phyloP scores from a whole-genome alignment of 805 yeast species.

The Ogataea thermomethanolica region DNA sequence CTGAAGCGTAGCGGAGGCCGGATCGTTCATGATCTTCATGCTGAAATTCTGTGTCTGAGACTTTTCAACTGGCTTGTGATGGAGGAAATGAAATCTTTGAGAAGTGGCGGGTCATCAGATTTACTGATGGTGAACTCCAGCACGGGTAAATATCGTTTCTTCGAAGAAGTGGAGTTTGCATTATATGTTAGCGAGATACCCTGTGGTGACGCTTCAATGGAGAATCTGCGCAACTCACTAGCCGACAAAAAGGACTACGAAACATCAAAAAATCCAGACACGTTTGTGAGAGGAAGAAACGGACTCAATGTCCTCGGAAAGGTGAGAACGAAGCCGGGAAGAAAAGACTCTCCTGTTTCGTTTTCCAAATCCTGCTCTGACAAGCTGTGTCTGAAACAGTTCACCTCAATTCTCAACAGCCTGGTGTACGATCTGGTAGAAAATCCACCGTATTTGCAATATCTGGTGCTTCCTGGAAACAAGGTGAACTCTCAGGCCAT shows the following conservation, averaged over 20 bases:
- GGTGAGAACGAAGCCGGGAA: conserved; percentile 91
- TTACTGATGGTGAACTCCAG: conserved; percentile 15
- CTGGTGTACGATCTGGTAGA: conserved; percentile 36
- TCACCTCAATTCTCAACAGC: conserved; percentile 49
- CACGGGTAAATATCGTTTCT: conserved; percentile 20
- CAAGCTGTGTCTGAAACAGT: conserved; percentile 66
- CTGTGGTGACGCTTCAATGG: conserved; percentile 87
- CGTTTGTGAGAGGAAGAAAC: conserved; percentile 57
- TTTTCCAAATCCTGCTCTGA: conserved; percentile 88
- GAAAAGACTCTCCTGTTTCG: conserved; percentile 70
- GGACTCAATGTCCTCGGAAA: conserved; percentile 53
- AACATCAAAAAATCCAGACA: conserved; percentile 8
- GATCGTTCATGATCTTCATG: conserved; percentile 84
- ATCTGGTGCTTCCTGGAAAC: conserved; percentile 45
- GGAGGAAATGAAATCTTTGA: conserved; percentile 38
- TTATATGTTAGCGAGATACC: conserved; percentile 74
- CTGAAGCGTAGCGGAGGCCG: conserved; percentile 45
- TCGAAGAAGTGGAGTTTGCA: conserved; percentile 39
- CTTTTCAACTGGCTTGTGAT: conserved; percentile 62
- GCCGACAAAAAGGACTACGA: conserved; percentile 19
- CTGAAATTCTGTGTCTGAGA: conserved; percentile 75
- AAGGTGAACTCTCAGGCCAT: conserved; percentile 31
- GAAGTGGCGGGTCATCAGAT: conserved; percentile 10
- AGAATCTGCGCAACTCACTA: conserved; percentile 29
- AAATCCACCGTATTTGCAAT: conserved; percentile 39